Evolutionary conservation across 805 yeast species (phyloP), one percentile per base, ranked within the genome.

Genomic region (Nakazawaea molendinolei): DNA sequence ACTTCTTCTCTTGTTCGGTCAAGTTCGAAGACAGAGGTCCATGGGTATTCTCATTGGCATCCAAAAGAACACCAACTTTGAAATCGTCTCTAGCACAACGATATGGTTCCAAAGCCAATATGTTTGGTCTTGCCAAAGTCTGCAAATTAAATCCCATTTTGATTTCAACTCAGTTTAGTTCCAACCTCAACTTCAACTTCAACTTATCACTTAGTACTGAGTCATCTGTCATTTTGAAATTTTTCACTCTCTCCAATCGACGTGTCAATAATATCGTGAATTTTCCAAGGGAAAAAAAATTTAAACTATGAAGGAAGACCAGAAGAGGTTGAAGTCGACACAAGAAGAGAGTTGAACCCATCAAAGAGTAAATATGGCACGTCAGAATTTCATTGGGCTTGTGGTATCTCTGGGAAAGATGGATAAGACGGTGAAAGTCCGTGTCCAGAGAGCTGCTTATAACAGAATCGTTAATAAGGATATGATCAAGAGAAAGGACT

Each of bases 11-110:
- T 2, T 57, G 58, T 1, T 47, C 45, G 3, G 67, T 55, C 17
- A 76, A 45, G 5, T 59, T 57, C 2, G 61, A 40, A 12, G 86
- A 58, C 1, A 95, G 76, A 4, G 96, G 90, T 0, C 97, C 98
- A 52, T 80, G 83, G 2, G 97, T 81, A 55, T 92, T 92, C 60
- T 92, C 98, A 52, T 92, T 92, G 39, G 98, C 98, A 58, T 92
- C 98, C 36, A 92, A 65, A 16, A 92, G 66, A 29, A 92, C 68
- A 21, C 98, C 98, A 24, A 71, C 86, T 40, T 75, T 82, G 67
- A 79, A 90, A 53, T 90, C 97, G 52, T 92, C 98, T 60, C 98
- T 69, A 4, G 98, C 98, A 60, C 98, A 92, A 36, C 95, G 73
- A 58, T 92, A 92, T 7, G 98, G 97, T 63, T 83, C 87, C 38